Base-by-base conservation (phyloP, 768 basidiomycete species). In the Suillus spraguei region DNA sequence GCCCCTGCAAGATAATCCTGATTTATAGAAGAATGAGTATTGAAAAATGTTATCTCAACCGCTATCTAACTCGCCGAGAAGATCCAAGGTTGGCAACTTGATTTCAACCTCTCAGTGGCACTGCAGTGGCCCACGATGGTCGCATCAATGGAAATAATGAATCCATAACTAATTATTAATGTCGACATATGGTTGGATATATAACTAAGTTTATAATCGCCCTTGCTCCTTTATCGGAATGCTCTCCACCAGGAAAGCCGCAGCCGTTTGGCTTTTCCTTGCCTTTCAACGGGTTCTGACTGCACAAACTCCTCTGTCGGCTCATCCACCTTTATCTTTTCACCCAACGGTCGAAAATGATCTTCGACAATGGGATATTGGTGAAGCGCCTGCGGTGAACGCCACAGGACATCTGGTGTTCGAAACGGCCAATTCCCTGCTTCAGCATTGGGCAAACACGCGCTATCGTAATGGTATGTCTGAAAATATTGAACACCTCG, bases 381-480 rank as follows among this genome's bases (percentile, higher is more conserved):
- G 66, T 32, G 28, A 52, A 20, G 47, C 64, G 2, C 73, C 74
- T 2, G 62, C 66, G 52, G 67, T 68, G 28, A 72, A 77, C 56
- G 66, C 66, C 17, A 77, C 78, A 4, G 64, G 68, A 32, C 69
- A 77, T 59, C 66, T 79, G 36, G 66, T 79, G 16, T 80, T 80
- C 60, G 73, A 77, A 44, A 71, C 74, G 2, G 67, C 77, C 11
- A 66, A 67, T 50, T 72, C 76, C 3, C 64, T 78, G 4, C 70
- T 81, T 13, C 79, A 80, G 49, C 71, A 73, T 33, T 80, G 77
- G 77, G 72, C 78, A 5, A 79, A 79, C 59, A 77, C 75, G 2
- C 70, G 74, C 9, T 72, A 73, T 60, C 73, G 74, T 20, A 77
- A 76, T 63, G 77, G 77, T 69, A 32, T 16, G 54, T 55, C 24